Base-by-base conservation (phyloP, 805 yeast species). In the Candida michaelii region DNA sequence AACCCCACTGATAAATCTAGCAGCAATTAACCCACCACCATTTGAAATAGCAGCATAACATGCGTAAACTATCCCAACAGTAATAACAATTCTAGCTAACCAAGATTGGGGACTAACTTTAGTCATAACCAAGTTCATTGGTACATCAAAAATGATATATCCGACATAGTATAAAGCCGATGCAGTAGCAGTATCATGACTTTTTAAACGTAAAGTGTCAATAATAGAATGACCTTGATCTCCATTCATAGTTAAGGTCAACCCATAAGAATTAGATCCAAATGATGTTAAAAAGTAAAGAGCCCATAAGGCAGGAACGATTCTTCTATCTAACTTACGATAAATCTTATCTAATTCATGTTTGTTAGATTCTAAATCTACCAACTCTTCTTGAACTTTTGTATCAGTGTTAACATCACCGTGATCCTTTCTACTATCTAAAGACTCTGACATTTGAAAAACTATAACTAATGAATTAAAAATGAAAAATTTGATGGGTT, bases 51-150 rank as follows among this genome's bases (percentile, higher is more conserved):
- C 82, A 5, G 82, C 69, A 57, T 84, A 85, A 58, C 95, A 89
- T 1, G 85, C 59, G 55, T 85, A 86, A 1, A 85, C 89, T 32
- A 86, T 52, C 8, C 96, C 96, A 33, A 88, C 87, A 19, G 87
- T 71, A 30, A 85, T 68, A 27, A 85, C 83, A 51, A 85, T 87
- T 60, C 96, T 77, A 7, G 87, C 71, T 48, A 88, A 66, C 96
- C 96, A 88, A 1, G 84, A 76, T 53, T 88, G 93, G 2, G 96
- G 95, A 17, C 89, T 82, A 7, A 86, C 74, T 42, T 73, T 71
- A n/a, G 95, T 87, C 95, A 88, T 86, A 39, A 79, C 65, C 52
- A 88, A 71, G 62, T 88, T 88, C 90, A 86, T 86, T 25, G 96
- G 96, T 27, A 88, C 81, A 61, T 88, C 96, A 56, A 88, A 88